These are phyloP conservation scores for Triticum turgidum DNA, from an alignment of 176 grass and related monocot genomes.

Conservation along the genomic window DNA sequence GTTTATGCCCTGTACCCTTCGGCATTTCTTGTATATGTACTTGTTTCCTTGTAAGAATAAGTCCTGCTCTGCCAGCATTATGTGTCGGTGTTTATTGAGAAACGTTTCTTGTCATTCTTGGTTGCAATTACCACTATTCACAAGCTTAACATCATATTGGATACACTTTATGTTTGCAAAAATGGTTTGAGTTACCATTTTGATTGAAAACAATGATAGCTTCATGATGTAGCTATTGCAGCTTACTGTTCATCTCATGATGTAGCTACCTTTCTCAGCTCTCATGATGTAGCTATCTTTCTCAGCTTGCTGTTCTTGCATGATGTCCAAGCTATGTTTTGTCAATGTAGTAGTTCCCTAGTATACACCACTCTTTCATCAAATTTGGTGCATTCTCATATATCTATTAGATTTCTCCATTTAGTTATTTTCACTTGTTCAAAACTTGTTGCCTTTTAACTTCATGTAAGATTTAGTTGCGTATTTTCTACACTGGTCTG, in stretches of 20 bases:
- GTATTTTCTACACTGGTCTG: background rate
- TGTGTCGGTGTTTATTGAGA: background rate
- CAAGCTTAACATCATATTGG: background rate
- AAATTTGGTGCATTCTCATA: background rate
- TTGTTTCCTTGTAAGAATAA: background rate
- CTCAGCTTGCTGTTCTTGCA: background rate
- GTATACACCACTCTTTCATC: background rate
- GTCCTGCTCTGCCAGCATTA: background rate
- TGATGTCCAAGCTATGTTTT: background rate
- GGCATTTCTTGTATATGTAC: background rate
- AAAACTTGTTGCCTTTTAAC: background rate
- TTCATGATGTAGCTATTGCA: background rate
- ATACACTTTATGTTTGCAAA: background rate
- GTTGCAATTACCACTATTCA: background rate
- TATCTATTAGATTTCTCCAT: background rate
- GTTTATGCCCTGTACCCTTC: background rate
- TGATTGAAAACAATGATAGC: background rate
- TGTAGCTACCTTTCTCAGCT: no score
- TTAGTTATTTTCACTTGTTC: background rate
- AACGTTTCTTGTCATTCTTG: background rate
- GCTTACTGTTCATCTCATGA: background rate
- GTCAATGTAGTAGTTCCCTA: background rate
- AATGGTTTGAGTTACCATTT: background rate
- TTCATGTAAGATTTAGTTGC: background rate
- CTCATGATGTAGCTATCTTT: background rate